Percentiles rank a stretch among this genome's conserved stretches.
Conservation (phyloP, 1,284 basidiomycete species). For the Gymnopus androsaceus region DNA sequence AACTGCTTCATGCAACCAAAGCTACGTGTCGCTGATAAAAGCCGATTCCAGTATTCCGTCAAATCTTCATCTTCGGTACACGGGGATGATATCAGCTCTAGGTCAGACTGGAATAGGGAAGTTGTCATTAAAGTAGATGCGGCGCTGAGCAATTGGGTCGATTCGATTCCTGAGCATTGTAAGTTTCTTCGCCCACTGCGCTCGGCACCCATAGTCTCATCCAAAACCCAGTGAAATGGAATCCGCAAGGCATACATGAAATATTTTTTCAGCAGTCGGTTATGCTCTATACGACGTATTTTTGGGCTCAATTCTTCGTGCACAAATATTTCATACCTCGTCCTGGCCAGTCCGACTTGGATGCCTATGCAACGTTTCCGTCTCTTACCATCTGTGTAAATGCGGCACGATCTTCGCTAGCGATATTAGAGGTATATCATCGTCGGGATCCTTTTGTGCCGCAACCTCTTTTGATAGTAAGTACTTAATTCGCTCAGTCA, state of each 20-base stretch:
- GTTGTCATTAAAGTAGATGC: constrained; percentile 6
- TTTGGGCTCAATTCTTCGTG: constrained; percentile 45
- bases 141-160: constrained; percentile 6
- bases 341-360: background rate
- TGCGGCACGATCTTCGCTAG: constrained; percentile 7
- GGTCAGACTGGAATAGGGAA: constrained; percentile 1
- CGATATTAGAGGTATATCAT: constrained; percentile 1
- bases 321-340: constrained; percentile 12
- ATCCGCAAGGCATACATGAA: constrained; percentile 3
- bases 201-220: background rate
- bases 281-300: constrained; percentile 16
- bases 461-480: constrained; percentile 4
- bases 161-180: constrained; percentile 8
- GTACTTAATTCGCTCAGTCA: background rate
- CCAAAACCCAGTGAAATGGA: constrained; percentile 37
- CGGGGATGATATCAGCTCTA: background rate
- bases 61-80: too few relatives aligned
- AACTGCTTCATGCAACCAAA: background rate
- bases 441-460: background rate
- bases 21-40: background rate
- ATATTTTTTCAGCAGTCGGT: constrained; percentile 13
- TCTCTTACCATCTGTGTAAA: constrained; percentile 9
- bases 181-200: background rate
- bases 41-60: background rate
- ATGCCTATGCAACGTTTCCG: constrained; percentile 1